Evolutionary conservation across 2,329 filamentous ascomycete species (phyloP).

Genomic region (Colletotrichum sp.): DNA sequence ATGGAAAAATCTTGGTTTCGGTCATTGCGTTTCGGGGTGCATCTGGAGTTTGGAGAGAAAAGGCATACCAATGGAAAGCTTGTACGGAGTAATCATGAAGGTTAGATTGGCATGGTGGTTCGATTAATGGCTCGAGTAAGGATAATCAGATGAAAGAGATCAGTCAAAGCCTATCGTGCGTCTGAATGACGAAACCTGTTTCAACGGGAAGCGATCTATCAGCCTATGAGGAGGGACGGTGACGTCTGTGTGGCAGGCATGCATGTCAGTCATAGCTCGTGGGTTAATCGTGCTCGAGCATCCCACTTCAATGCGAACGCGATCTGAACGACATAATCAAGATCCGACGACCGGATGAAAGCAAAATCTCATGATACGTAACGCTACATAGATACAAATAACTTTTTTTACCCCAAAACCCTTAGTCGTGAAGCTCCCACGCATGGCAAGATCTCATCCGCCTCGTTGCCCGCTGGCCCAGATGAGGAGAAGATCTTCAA

Average conservation of each 20-base stretch:
- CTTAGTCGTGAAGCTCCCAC: background rate
- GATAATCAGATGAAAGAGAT: background rate
- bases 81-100: background rate
- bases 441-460: background rate
- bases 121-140: conserved; percentile 1
- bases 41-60: conserved; percentile 4
- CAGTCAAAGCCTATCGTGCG: background rate
- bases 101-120: background rate
- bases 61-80: background rate
- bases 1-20: background rate
- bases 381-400: background rate
- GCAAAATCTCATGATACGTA: background rate
- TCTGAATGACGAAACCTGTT: background rate
- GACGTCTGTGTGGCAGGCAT: background rate
- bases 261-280: background rate
- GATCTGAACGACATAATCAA: background rate
- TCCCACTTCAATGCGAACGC: background rate
- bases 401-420: background rate
- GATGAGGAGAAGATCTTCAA: background rate
- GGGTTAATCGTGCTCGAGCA: background rate
- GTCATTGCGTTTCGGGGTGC: background rate
- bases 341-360: background rate
- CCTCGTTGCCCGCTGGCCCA: background rate
- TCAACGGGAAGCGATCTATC: background rate
- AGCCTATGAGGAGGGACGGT: background rate